These are phyloP conservation scores for Syzygium grande DNA, from an alignment of 345 rosid species.

Conservation along the genomic window DNA sequence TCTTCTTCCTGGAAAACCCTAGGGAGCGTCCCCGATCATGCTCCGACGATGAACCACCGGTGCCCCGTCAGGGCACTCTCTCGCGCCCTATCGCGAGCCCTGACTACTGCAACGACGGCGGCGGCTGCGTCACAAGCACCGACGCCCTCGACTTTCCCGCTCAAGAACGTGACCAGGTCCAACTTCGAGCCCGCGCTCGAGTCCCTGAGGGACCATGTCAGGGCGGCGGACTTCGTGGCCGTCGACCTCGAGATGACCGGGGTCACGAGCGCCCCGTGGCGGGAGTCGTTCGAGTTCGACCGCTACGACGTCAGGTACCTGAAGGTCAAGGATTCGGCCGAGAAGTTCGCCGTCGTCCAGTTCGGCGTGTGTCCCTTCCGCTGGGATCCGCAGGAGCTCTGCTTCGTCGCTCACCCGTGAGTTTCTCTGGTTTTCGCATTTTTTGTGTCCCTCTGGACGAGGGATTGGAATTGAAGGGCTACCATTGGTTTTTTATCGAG, in stretches of 20 bases:
- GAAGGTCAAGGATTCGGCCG: constrained; percentile 91
- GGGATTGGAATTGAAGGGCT: neutral
- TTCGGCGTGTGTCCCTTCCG: constrained; percentile 94
- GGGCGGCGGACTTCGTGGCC: constrained; percentile 84
- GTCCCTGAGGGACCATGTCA: constrained; percentile 47
- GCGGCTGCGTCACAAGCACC: constrained; percentile 4
- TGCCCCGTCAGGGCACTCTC: neutral
- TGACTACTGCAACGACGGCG: neutral
- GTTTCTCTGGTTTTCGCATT: neutral
- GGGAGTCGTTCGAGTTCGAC: constrained; percentile 80
- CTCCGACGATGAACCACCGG: constrained; percentile 1
- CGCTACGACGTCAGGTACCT: constrained; percentile 70
- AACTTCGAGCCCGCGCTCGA: constrained; percentile 63
- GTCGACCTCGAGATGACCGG: constrained; percentile 97
- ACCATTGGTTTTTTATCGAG: neutral
- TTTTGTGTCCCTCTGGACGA: neutral
- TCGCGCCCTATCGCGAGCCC: constrained; percentile 1
- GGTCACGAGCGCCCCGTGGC: constrained; percentile 78
- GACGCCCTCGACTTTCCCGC: constrained; percentile 43
- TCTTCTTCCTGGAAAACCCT: neutral
- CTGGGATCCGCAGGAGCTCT: constrained; percentile 61
- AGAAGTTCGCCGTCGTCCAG: constrained; percentile 90
- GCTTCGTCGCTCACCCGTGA: constrained; percentile 77
- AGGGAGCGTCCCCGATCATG: neutral
- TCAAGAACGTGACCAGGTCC: constrained; percentile 64